Evolutionary conservation across 257 asterid species (phyloP).

Genomic region (Przewalskia tangutica): DNA sequence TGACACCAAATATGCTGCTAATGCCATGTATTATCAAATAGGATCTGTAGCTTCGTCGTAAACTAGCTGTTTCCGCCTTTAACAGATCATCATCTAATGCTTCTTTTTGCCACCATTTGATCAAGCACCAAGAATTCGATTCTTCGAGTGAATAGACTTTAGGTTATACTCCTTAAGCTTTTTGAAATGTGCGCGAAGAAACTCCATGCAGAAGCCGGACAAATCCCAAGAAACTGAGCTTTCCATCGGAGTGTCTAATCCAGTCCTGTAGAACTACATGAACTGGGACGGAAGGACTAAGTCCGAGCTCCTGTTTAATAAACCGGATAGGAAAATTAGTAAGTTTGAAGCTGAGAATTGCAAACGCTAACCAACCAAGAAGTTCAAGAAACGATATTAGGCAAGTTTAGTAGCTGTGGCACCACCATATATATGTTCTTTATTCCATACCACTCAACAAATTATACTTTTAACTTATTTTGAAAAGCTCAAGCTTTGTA

Average conservation of each 20-base stretch:
- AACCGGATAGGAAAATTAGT: neutral
- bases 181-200: conserved; percentile 64
- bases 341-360: neutral
- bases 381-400: neutral
- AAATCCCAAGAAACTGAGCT: conserved; percentile 90
- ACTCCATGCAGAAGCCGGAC: conserved; percentile 82
- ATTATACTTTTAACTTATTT: neutral
- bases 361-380: neutral
- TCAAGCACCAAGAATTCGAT: neutral
- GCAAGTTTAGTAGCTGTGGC: neutral
- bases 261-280: conserved; percentile 92
- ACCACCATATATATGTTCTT: neutral
- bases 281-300: conserved; percentile 76
- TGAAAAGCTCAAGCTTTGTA: neutral
- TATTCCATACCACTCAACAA: neutral
- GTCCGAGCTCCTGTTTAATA: conserved; percentile 66
- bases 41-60: neutral
- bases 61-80: neutral
- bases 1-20: neutral
- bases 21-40: neutral
- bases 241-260: conserved; percentile 87
- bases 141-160: neutral
- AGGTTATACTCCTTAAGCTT: conserved; percentile 23
- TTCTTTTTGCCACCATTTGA: neutral
- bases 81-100: neutral